Percentiles rank a stretch among this genome's conserved stretches.
phyloP scores from a whole-genome alignment of 768 basidiomycete genomes.

The Kwoniella dejecticola region DNA sequence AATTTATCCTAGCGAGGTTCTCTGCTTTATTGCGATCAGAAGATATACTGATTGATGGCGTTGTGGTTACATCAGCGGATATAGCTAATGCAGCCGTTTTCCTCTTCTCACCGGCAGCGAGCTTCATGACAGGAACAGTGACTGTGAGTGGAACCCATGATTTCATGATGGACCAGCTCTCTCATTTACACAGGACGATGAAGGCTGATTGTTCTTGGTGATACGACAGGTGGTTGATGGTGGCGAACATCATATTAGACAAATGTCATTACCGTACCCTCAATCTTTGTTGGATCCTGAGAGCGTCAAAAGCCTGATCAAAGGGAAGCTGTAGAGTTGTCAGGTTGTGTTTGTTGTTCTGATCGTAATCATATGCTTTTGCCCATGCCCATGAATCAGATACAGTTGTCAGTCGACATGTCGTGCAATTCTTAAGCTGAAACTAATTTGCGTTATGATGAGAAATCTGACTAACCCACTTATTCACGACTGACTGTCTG shows the following conservation, averaged over 20 bases:
- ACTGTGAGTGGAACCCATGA: conserved; percentile 57
- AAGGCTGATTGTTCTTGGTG: too few species aligned
- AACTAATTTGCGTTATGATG: too few species aligned
- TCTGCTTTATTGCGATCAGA: too few species aligned
- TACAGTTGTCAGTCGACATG: too few species aligned
- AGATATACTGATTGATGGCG: background rate
- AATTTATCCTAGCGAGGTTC: too few species aligned
- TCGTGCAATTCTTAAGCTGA: too few species aligned
- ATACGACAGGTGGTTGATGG: conserved; percentile 55
- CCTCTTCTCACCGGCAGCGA: conserved; percentile 77
- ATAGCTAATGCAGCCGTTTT: conserved; percentile 73
- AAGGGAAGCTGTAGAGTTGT: conserved; percentile 26
- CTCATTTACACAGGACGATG: background rate
- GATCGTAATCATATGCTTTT: background rate
- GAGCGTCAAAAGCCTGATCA: conserved; percentile 37
- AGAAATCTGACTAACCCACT: too few species aligned
- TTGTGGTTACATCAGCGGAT: conserved; percentile 57
- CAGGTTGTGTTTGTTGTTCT: background rate
- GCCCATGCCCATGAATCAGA: background rate
- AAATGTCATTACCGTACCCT: conserved; percentile 47
- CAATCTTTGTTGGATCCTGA: conserved; percentile 49
- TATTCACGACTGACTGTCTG: too few species aligned
- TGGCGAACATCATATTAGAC: conserved; percentile 47
- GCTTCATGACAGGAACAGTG: conserved; percentile 75
- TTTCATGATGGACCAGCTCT: background rate